Base-by-base conservation (phyloP, 495 filamentous ascomycete genomes). In the Recurvomyces mirabilis region DNA sequence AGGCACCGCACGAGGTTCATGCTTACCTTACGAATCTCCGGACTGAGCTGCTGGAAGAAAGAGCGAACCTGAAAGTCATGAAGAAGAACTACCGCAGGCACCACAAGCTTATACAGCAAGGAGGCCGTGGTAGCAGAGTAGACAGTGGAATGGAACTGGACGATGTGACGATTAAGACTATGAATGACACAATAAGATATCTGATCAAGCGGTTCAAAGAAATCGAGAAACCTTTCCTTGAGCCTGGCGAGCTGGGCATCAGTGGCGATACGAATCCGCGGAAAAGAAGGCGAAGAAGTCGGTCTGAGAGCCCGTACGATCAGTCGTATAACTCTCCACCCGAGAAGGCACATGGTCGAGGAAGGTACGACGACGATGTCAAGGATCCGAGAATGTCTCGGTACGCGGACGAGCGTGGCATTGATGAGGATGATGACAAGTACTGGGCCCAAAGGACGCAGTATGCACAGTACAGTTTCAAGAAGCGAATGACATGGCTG, bases 211-310 rank as follows among this genome's bases (percentile, higher is more conserved):
- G 45, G 17, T 58, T 60, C 26, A 45, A 41, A 22, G 26, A 25
- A 1, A 26, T 62, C 12, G 59, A 62, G 44, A 23, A 38, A 32
- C 57, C 57, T 19, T 62, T 62, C 38, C 38, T 60, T 30, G 49
- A 46, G 17, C 29, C 29, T 1, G 45, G 49, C 5, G 43, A 52
- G 31, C 43, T 21, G 30, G 52, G 49, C 30, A 46, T 45, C 15
- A 40, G 34, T 13, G 43, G 32, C 4, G 41, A 20, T 4, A 7
- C 19, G 11, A 30, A 45, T n/a, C 37, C 25, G 28, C 28, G 34
- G n/a, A 46, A 37, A 14, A 41, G 36, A 28, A 41, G 43, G 43
- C 31, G 49, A 2, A 41, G 18, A 1, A 31, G 35, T 24, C 2
- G 19, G 19, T 45, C 41, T 20, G 33, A 19, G 3, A 21, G 19